phyloP scores from a whole-genome alignment of 495 filamentous ascomycete species.

The Lophium mytilinum region DNA sequence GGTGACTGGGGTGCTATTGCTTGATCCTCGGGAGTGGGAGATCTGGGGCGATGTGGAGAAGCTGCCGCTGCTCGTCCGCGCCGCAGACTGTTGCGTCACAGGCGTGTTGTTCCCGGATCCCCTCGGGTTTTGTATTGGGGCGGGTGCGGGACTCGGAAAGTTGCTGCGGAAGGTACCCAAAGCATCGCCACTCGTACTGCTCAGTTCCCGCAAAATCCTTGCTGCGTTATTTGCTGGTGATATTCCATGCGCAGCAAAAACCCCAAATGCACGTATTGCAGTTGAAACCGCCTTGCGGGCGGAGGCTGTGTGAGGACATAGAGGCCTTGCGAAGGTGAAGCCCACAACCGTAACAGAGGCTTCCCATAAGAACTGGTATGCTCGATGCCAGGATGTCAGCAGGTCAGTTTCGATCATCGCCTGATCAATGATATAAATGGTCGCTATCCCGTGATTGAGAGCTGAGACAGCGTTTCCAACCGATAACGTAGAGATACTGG shows the following conservation, averaged over 20 bases:
- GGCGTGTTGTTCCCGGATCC: too few species aligned
- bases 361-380: conserved; percentile 48
- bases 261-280: conserved; percentile 39
- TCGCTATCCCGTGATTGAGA: conserved; percentile 41
- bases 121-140: too few species aligned
- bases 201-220: conserved; percentile 18
- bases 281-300: conserved; percentile 37
- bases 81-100: too few species aligned
- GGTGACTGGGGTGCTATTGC: too few species aligned
- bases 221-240: conserved; percentile 39
- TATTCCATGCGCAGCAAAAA: conserved; percentile 36
- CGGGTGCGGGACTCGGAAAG: background rate
- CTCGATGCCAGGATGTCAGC: conserved; percentile 43
- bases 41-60: too few species aligned
- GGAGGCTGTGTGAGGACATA: conserved; percentile 14
- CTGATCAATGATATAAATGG: conserved; percentile 45
- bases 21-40: too few species aligned
- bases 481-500: conserved; percentile 14
- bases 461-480: conserved; percentile 34
- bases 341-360: conserved; percentile 43
- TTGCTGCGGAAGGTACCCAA: background rate
- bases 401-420: conserved; percentile 38
- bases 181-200: background rate
- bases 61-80: too few species aligned
- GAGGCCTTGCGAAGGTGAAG: conserved; percentile 40